Evolutionary conservation across 495 filamentous ascomycete genomes (phyloP).

Genomic region (Hypoxylon fragiforme): DNA sequence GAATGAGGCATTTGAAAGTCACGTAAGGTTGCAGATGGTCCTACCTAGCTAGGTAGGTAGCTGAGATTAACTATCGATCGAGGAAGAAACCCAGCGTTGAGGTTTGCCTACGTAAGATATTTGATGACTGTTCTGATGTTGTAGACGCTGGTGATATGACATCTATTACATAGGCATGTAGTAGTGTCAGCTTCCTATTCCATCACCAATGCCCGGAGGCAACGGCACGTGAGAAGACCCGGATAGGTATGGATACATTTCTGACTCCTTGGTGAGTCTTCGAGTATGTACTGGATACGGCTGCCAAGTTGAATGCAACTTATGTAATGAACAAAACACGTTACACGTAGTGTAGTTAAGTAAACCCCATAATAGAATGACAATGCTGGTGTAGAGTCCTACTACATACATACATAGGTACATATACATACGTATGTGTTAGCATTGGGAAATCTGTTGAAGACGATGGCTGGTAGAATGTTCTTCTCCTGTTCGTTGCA

Average conservation of each 20-base stretch:
- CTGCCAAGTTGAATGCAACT: no score
- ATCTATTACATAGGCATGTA: no score
- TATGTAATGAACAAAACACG: no score
- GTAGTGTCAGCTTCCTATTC: slow-evolving; percentile 22
- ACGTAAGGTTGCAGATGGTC: slow-evolving; percentile 13
- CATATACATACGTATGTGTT: no score
- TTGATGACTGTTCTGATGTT: slow-evolving; percentile 26
- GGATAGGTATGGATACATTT: neutral
- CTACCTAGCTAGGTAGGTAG: slow-evolving; percentile 12
- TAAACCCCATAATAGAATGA: no score
- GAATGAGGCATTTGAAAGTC: slow-evolving; percentile 22
- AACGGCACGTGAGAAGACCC: slow-evolving; percentile 18
- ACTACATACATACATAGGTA: no score
- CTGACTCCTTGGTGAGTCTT: slow-evolving; percentile 18
- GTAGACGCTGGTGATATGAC: slow-evolving; percentile 28
- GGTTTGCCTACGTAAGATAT: slow-evolving; percentile 25
- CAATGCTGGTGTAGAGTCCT: no score
- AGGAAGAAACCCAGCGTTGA: slow-evolving; percentile 9
- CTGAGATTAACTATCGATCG: no score
- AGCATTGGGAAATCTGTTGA: no score
- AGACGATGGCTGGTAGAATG: neutral
- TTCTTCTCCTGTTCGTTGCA: neutral
- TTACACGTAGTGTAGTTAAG: no score
- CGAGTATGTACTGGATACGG: no score
- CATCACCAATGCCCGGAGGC: slow-evolving; percentile 9